These are phyloP conservation scores for Trichoderma gracile DNA, from an alignment of 2,329 filamentous ascomycete genomes.

Conservation along the genomic window DNA sequence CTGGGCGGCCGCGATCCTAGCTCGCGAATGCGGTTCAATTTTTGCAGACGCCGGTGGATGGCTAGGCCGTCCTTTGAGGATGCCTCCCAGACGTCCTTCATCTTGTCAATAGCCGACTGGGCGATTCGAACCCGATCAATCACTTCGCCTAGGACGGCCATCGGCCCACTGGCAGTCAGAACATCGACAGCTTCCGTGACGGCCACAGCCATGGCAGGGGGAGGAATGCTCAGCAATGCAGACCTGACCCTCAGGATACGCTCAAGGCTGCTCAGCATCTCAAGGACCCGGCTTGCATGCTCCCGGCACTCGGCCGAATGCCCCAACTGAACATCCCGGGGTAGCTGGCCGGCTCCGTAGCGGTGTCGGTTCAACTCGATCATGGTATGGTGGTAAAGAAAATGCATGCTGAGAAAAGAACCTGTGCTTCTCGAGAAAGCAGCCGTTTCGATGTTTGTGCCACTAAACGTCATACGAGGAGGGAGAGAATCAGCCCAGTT, in stretches of 20 bases:
- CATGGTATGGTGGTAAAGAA: slow-evolving; percentile 64
- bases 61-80: slow-evolving; percentile 52
- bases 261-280: slow-evolving; percentile 47
- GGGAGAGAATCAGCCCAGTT: slow-evolving; percentile 63
- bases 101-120: slow-evolving; percentile 55
- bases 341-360: slow-evolving; percentile 43
- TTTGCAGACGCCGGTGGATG: slow-evolving; percentile 44
- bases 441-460: slow-evolving; percentile 58
- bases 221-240: slow-evolving; percentile 46
- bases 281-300: slow-evolving; percentile 55
- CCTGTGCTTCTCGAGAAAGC: slow-evolving; percentile 56
- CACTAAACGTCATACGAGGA: slow-evolving; percentile 53
- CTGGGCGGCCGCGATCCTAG: slow-evolving; percentile 35
- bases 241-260: slow-evolving; percentile 39
- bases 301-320: slow-evolving; percentile 52
- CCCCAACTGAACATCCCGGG: slow-evolving; percentile 43
- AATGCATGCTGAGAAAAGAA: slow-evolving; percentile 63
- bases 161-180: slow-evolving; percentile 59
- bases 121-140: slow-evolving; percentile 57
- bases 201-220: slow-evolving; percentile 63
- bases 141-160: slow-evolving; percentile 52
- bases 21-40: slow-evolving; percentile 40
- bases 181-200: slow-evolving; percentile 67
- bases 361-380: slow-evolving; percentile 67
- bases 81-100: slow-evolving; percentile 61